These are phyloP conservation scores for Alternaria rosae DNA, from an alignment of 2,329 filamentous ascomycete species.

Conservation along the genomic window DNA sequence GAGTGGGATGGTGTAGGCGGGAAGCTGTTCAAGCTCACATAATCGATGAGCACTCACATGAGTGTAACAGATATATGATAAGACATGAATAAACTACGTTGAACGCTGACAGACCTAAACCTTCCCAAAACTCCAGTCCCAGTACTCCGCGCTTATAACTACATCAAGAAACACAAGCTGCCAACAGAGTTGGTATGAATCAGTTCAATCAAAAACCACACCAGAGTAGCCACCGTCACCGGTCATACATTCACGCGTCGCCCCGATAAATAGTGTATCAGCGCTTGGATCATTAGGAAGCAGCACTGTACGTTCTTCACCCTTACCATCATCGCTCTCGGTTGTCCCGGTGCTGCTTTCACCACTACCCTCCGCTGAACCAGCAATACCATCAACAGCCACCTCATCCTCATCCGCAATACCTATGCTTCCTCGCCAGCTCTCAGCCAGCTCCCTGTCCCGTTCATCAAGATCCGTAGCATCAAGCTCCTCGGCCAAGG, in stretches of 20 bases:
- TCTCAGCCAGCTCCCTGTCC: background rate
- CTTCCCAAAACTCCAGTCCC: background rate
- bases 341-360: background rate
- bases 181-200: background rate
- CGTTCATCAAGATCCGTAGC: background rate
- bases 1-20: constrained; percentile 90
- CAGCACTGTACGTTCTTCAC: background rate
- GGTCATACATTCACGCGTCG: background rate
- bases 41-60: background rate
- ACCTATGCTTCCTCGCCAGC: background rate
- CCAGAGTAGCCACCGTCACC: background rate
- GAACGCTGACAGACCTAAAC: background rate
- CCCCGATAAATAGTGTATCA: background rate
- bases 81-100: background rate
- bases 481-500: background rate
- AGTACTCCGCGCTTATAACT: background rate
- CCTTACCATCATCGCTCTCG: background rate
- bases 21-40: constrained; percentile 61
- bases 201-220: background rate
- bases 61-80: background rate
- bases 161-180: background rate
- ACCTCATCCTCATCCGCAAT: background rate
- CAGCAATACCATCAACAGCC: background rate
- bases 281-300: background rate
- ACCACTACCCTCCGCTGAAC: background rate